These are phyloP conservation scores for Populus deltoides DNA, from an alignment of 345 rosid species.

Conservation along the genomic window DNA sequence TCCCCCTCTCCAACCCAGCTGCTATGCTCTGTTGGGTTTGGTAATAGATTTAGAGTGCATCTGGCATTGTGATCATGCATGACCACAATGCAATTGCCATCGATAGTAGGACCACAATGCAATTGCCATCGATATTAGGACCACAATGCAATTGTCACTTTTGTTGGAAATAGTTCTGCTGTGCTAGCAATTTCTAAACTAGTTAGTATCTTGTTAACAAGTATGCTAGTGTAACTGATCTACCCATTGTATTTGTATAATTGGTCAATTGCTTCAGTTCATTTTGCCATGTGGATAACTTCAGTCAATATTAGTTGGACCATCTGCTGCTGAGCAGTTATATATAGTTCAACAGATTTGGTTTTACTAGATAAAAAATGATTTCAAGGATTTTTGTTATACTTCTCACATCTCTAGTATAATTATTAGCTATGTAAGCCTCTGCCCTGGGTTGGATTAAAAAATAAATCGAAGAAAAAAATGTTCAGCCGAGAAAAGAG, in stretches of 20 bases:
- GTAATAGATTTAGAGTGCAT: neutral
- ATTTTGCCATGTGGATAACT: neutral
- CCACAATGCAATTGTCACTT: neutral
- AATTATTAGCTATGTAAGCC: too few species aligned
- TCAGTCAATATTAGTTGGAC: neutral
- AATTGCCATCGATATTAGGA: neutral
- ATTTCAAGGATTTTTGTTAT: neutral
- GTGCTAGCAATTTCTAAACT: conserved; percentile 1
- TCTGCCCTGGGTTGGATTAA: too few species aligned
- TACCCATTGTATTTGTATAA: neutral
- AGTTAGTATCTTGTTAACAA: neutral
- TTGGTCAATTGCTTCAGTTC: neutral
- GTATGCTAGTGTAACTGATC: neutral
- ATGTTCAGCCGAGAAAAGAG: too few species aligned
- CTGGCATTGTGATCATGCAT: neutral
- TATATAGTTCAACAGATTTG: neutral
- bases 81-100: neutral
- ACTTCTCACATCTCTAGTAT: too few species aligned
- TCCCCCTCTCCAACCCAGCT: neutral
- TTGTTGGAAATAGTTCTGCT: neutral
- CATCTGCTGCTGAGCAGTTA: neutral
- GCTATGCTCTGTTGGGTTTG: neutral
- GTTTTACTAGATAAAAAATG: neutral
- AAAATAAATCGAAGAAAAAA: too few species aligned
- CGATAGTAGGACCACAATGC: neutral